A percentile compares a stretch with the other conserved stretches of the same genome.
phyloP scores from a whole-genome alignment of 1,284 basidiomycete species.

The Afroboletus lepidellus region DNA sequence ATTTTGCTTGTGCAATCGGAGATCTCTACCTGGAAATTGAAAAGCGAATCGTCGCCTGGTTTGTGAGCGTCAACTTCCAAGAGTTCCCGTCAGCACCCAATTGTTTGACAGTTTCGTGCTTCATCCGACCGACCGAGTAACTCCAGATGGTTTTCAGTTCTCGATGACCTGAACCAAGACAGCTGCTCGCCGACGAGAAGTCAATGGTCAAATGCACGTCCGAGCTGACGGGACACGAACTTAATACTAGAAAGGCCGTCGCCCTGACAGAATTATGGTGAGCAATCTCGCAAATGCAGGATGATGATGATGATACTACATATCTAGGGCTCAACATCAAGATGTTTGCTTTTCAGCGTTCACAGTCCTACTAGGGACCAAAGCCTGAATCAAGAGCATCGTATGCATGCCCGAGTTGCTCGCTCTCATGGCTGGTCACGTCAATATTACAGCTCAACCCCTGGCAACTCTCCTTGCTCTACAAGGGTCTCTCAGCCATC shows the following conservation, averaged over 20 bases:
- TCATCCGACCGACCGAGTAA: not conserved
- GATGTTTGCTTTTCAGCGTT: slow-evolving; percentile 35
- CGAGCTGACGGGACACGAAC: slow-evolving; percentile 1
- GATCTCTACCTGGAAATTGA: slow-evolving; percentile 36
- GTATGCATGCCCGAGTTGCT: slow-evolving; percentile 16
- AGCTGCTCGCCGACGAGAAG: not conserved
- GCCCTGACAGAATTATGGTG: slow-evolving; percentile 25
- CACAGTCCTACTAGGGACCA: slow-evolving; percentile 48
- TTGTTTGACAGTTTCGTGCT: not conserved
- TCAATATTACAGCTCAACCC: slow-evolving; percentile 33
- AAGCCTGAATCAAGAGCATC: slow-evolving; percentile 44
- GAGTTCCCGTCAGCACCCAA: not conserved
- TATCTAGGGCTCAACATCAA: slow-evolving; percentile 4
- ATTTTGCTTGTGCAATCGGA: slow-evolving; percentile 39
- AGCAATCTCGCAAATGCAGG: not conserved
- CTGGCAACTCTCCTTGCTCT: slow-evolving; percentile 43
- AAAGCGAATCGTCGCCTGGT: not conserved
- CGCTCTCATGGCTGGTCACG: not conserved
- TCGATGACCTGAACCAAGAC: not conserved
- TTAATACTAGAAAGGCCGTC: slow-evolving; percentile 3
- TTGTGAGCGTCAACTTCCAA: slow-evolving; percentile 8
- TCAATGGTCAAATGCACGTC: not conserved
- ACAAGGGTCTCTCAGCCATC: slow-evolving; percentile 32
- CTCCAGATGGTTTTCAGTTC: slow-evolving; percentile 19
- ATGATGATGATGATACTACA: not conserved